Base-by-base conservation (phyloP, 805 yeast species). In the Metschnikowia orientalis region DNA sequence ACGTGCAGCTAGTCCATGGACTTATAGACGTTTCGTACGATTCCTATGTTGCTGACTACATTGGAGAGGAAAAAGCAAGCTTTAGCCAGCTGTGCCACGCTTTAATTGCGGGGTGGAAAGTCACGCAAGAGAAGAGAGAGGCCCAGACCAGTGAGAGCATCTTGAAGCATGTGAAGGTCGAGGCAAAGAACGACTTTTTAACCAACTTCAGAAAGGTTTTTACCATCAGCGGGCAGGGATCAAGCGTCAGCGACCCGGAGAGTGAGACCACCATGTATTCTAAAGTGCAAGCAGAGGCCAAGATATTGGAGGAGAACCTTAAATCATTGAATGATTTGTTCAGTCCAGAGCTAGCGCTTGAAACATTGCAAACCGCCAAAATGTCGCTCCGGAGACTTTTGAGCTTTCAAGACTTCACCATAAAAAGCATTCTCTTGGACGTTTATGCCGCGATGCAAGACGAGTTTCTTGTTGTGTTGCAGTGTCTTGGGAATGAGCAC, bases 201-300 rank as follows among this genome's bases (percentile, higher is more conserved):
- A 62, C 78, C 12, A 77, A 78, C 42, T 81, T 81, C 54, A 71
- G 77, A 8, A 81, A 76, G 45, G 78, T 81, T 3, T 79, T 81
- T 51, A 69, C 49, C 15, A 47, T 47, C 12, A 43, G 40, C 21
- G 41, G 39, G 2, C 26, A 26, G 18, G 32, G 26, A 29, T 16
- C 16, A 8, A 16, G 16, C 11, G 21, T 26, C 11, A 23, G 28
- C 5, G 36, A 32, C 6, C 16, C 27, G 13, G 23, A 35, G 4
- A 11, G 17, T 2, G 28, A 14, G 4, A 19, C 15, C 10, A 16
- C 28, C 8, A 65, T 70, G 16, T 59, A 72, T 25, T 75, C 82
- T 2, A 88, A 82, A 45, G 68, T 85, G 41, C 89, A 87, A 31
- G 95, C 94, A 1, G 79, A 81, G 44, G 73, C 88, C 17, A 86